Evolutionary conservation across 163 green algal genomes (phyloP).

Genomic region (Scenedesmus sp.): DNA sequence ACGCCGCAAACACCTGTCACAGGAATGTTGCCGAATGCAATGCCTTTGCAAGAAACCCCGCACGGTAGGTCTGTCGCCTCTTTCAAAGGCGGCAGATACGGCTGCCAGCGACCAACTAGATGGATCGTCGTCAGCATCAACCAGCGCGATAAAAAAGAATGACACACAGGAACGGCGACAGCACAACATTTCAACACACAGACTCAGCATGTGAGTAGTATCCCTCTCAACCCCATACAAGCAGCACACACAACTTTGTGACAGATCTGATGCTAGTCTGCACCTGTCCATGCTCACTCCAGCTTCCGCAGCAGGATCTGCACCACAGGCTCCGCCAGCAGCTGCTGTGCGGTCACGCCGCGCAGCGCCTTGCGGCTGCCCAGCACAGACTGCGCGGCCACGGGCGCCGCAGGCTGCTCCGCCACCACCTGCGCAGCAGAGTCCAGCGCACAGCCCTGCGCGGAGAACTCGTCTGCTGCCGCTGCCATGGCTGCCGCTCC

Average conservation of each 20-base stretch:
- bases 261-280: background rate
- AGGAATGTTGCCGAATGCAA: too few species aligned
- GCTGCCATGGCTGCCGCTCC: background rate
- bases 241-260: background rate
- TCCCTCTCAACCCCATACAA: background rate
- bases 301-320: slow-evolving; percentile 38
- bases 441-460: background rate
- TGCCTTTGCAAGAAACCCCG: too few species aligned
- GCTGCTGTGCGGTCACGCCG: slow-evolving; percentile 30
- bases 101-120: too few species aligned
- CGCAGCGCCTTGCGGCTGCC: slow-evolving; percentile 36
- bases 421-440: slow-evolving; percentile 5
- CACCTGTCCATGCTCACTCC: background rate
- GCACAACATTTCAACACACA: too few species aligned
- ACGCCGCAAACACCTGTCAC: too few species aligned
- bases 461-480: background rate
- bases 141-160: too few species aligned
- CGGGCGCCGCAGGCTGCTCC: slow-evolving; percentile 4
- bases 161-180: too few species aligned
- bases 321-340: slow-evolving; percentile 35
- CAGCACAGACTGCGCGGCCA: slow-evolving; percentile 30
- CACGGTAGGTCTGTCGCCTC: too few species aligned
- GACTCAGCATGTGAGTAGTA: too few species aligned
- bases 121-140: too few species aligned
- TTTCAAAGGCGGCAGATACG: too few species aligned